These are phyloP conservation scores for Clitocybe nebularis DNA, from an alignment of 1,284 basidiomycete genomes.

Conservation along the genomic window DNA sequence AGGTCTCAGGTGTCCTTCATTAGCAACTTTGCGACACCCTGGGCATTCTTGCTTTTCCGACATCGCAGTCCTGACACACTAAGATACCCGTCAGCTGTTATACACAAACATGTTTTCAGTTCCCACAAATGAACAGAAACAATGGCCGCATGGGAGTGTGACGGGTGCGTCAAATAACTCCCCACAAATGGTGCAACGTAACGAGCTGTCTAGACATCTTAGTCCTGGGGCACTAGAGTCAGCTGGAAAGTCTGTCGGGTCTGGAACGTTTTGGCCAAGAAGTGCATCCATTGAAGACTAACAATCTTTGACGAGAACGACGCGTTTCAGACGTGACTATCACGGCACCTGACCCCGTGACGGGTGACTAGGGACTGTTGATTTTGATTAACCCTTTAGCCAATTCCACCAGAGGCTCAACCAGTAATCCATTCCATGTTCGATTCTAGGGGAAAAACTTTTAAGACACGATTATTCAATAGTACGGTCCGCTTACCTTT, in stretches of 20 bases:
- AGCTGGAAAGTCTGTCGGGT: slow-evolving; percentile 65
- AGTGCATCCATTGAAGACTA: slow-evolving; percentile 12
- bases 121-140: slow-evolving; percentile 72
- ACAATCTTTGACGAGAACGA: not conserved
- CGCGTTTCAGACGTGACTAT: not conserved
- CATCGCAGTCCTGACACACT: slow-evolving; percentile 67
- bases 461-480: too few species aligned
- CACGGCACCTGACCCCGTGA: not conserved
- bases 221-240: slow-evolving; percentile 42
- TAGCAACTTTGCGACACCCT: slow-evolving; percentile 51
- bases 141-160: slow-evolving; percentile 67
- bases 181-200: slow-evolving; percentile 69
- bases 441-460: too few species aligned
- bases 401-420: too few species aligned
- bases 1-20: slow-evolving; percentile 55
- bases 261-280: slow-evolving; percentile 41
- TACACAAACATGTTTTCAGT: not conserved
- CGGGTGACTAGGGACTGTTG: too few species aligned
- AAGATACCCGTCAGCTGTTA: slow-evolving; percentile 4
- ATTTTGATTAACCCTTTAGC: too few species aligned
- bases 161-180: slow-evolving; percentile 71
- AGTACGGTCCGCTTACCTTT: too few species aligned
- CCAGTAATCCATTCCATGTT: too few species aligned
- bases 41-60: slow-evolving; percentile 60
- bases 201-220: slow-evolving; percentile 54